Evolutionary conservation across 768 basidiomycete species (phyloP).

Genomic region (Xerocomellus chrysenteron): DNA sequence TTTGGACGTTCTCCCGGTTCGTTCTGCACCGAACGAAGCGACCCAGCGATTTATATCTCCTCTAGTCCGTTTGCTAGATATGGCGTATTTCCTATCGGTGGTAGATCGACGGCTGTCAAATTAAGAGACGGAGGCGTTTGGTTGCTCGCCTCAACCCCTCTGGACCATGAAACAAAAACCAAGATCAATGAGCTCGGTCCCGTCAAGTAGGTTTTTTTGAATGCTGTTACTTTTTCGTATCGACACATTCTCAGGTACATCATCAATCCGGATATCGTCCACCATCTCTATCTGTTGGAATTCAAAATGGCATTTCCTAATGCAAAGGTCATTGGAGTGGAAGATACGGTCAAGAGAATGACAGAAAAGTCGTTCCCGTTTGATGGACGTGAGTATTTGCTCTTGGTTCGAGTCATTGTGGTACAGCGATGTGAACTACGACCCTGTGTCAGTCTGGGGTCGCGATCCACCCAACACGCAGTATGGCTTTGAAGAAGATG

Average conservation of each 20-base stretch:
- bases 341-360: conserved; percentile 50
- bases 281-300: conserved; percentile 60
- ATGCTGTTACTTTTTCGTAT: neutral
- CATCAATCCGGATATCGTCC: conserved; percentile 55
- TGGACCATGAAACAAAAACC: conserved; percentile 61
- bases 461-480: conserved; percentile 57
- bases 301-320: conserved; percentile 69
- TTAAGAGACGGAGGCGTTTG: conserved; percentile 70
- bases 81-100: conserved; percentile 72
- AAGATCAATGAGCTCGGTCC: conserved; percentile 64
- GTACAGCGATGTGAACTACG: neutral
- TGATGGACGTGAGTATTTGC: conserved; percentile 56
- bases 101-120: conserved; percentile 78
- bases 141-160: conserved; percentile 78
- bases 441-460: conserved; percentile 48
- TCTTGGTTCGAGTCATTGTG: neutral
- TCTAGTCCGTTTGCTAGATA: conserved; percentile 65
- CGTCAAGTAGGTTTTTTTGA: conserved; percentile 49
- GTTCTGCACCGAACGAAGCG: conserved; percentile 9
- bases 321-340: conserved; percentile 71
- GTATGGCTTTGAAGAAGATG: conserved; percentile 80
- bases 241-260: conserved; percentile 46
- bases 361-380: conserved; percentile 52
- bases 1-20: conserved; percentile 69
- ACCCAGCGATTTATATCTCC: conserved; percentile 5